phyloP scores from a whole-genome alignment of 495 filamentous ascomycete genomes.

The Penicillium diatomitis region DNA sequence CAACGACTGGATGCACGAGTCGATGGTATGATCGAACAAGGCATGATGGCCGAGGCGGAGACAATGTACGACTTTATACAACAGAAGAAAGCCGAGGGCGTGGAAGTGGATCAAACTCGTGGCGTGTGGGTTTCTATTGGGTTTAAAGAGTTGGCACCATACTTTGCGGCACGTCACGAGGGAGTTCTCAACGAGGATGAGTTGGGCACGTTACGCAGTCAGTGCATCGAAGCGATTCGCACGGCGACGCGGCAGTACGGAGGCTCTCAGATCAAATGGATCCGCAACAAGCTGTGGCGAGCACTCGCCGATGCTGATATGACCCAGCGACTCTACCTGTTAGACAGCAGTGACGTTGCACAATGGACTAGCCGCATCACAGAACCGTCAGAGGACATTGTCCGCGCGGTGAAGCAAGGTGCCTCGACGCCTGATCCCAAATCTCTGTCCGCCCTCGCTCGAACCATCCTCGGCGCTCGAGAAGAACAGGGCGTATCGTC shows the following conservation, averaged over 20 bases:
- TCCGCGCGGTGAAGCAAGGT: conserved; percentile 47
- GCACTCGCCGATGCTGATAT: conserved; percentile 46
- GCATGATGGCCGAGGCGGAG: conserved; percentile 61
- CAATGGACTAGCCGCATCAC: conserved; percentile 52
- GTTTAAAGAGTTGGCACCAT: conserved; percentile 78
- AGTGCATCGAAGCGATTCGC: conserved; percentile 53
- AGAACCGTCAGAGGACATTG: conserved; percentile 52
- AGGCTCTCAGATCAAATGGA: conserved; percentile 74
- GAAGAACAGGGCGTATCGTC: conserved; percentile 34
- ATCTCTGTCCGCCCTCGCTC: conserved; percentile 51
- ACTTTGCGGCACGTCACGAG: conserved; percentile 44
- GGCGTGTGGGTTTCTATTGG: conserved; percentile 97
- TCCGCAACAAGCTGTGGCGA: conserved; percentile 67
- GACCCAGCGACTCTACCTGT: conserved; percentile 53
- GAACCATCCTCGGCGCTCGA: conserved; percentile 44
- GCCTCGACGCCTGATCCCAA: conserved; percentile 49
- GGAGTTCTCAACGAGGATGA: conserved; percentile 26
- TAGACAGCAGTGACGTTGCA: conserved; percentile 60
- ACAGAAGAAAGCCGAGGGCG: conserved; percentile 36
- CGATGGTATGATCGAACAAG: conserved; percentile 68
- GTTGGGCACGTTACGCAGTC: conserved; percentile 29
- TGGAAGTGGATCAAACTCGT: conserved; percentile 54
- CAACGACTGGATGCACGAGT: conserved; percentile 66
- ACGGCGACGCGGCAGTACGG: conserved; percentile 82
- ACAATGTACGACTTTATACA: conserved; percentile 48